Evolutionary conservation across 352 stramenopile species (phyloP).

Genomic region (Chrysophaeum taylorii): DNA sequence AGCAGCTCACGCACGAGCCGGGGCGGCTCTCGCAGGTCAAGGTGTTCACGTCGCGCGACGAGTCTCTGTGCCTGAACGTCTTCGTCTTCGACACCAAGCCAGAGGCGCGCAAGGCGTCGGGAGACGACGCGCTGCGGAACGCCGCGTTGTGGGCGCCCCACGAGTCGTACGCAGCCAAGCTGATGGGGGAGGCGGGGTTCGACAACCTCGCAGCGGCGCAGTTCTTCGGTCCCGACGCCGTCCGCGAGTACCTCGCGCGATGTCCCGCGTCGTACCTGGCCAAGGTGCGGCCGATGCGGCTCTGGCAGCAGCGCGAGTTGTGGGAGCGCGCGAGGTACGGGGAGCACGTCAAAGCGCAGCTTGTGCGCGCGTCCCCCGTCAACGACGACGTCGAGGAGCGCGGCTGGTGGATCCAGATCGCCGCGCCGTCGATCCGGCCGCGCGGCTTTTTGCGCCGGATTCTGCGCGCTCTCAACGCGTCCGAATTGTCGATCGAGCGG

Average conservation of each 20-base stretch:
- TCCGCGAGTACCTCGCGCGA: slow-evolving; percentile 1
- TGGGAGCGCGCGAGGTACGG: slow-evolving; percentile 48
- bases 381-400: neutral
- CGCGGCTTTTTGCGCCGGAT: neutral
- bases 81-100: slow-evolving; percentile 45
- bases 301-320: slow-evolving; percentile 44
- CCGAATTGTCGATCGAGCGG: neutral
- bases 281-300: slow-evolving; percentile 26
- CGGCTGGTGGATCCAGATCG: slow-evolving; percentile 28
- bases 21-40: slow-evolving; percentile 41
- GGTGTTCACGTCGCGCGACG: slow-evolving; percentile 49
- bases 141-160: neutral
- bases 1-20: slow-evolving; percentile 41
- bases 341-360: slow-evolving; percentile 42
- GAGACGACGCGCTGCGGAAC: neutral
- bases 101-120: neutral
- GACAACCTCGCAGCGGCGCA: no score
- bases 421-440: neutral
- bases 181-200: no score
- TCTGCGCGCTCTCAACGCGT: neutral
- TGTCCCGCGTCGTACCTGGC: slow-evolving; percentile 51
- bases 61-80: slow-evolving; percentile 52
- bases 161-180: no score
- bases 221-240: neutral
- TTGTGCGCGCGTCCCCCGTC: slow-evolving; percentile 39